Evolutionary conservation across 345 rosid genomes (phyloP), one percentile per base, ranked within the genome.

Genomic region (Jatropha curcas): DNA sequence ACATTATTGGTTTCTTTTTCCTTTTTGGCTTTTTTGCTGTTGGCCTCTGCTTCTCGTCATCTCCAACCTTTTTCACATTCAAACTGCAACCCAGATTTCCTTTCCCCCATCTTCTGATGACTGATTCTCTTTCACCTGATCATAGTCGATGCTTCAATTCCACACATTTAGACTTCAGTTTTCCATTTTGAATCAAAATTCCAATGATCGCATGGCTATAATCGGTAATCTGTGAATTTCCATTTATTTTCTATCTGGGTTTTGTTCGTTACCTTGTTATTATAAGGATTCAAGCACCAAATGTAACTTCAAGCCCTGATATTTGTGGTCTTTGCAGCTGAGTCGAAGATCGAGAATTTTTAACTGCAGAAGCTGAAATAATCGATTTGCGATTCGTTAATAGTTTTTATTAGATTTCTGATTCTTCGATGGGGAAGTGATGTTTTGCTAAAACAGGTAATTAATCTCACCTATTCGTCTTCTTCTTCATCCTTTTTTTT

Each of bases 261-360:
- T 64, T 55, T 16, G 27, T 57, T 57, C 33, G 22, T 45, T 57
- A 22, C 31, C 30, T 74, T 12, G 22, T 8, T 43, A 28, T 66
- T 57, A 7, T 13, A 66, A 45, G 53, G 33, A 74, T 46, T 58
- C 28, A 9, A 67, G 13, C 71, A 20, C 70, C 31, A 65, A 45
- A 37, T 63, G 28, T 17, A 50, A 45, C 31, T 60, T 55, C 55
- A 27, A 57, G 25, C 55, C 16, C 34, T 71, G 45, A n/a, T 50
- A 7, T 50, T 51, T 48, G 16, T 25, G 51, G 67, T 43, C 13
- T 71, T 30, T 61, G 51, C 11, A 61, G 60, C 27, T 68, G 68
- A 50, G 4, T 25, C 25, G 9, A 50, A n/a, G 71, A 65, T 65
- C 57, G 19, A 22, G 57, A 28, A 22, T 5, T 22, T 56, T 53